phyloP scores from a whole-genome alignment of 2,329 filamentous ascomycete genomes.

The Fusarium sarcochroum region DNA sequence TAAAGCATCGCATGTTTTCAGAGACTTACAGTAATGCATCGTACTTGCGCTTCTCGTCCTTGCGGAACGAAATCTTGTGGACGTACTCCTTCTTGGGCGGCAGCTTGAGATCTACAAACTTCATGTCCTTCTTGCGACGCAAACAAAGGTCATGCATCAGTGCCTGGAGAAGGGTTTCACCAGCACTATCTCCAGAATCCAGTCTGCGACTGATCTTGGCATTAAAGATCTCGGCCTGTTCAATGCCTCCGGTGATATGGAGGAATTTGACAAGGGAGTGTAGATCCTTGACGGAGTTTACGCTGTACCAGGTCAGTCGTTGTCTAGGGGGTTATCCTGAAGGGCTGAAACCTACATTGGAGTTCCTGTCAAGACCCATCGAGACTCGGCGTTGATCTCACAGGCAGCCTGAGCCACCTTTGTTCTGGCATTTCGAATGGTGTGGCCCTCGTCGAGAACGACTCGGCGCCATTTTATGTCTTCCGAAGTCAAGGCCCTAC shows the following conservation, averaged over 20 bases:
- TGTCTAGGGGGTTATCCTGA: not conserved
- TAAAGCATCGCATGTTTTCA: rapidly evolving
- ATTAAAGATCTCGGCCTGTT: slow-evolving; percentile 81
- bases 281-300: slow-evolving; percentile 86
- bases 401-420: slow-evolving; percentile 79
- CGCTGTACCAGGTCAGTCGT: slow-evolving; percentile 56
- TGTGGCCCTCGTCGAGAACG: slow-evolving; percentile 87
- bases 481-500: slow-evolving; percentile 56
- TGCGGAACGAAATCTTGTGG: slow-evolving; percentile 79
- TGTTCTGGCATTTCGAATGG: slow-evolving; percentile 82
- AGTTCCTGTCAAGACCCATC: slow-evolving; percentile 86
- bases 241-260: slow-evolving; percentile 80
- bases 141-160: slow-evolving; percentile 87
- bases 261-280: slow-evolving; percentile 86
- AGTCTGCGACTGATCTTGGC: slow-evolving; percentile 73
- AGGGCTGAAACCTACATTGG: slow-evolving; percentile 73
- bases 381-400: slow-evolving; percentile 75
- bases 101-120: slow-evolving; percentile 84
- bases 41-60: slow-evolving; percentile 83
- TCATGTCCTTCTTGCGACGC: slow-evolving; percentile 88
- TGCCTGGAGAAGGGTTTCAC: slow-evolving; percentile 77
- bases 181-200: slow-evolving; percentile 67
- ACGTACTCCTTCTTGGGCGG: slow-evolving; percentile 84
- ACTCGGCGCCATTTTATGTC: slow-evolving; percentile 79
- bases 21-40: slow-evolving; percentile 74